Percentiles rank a stretch among this genome's conserved stretches.
These are phyloP conservation scores for Pleurotus ostreatus DNA, from an alignment of 768 basidiomycete genomes.

Conservation along the genomic window DNA sequence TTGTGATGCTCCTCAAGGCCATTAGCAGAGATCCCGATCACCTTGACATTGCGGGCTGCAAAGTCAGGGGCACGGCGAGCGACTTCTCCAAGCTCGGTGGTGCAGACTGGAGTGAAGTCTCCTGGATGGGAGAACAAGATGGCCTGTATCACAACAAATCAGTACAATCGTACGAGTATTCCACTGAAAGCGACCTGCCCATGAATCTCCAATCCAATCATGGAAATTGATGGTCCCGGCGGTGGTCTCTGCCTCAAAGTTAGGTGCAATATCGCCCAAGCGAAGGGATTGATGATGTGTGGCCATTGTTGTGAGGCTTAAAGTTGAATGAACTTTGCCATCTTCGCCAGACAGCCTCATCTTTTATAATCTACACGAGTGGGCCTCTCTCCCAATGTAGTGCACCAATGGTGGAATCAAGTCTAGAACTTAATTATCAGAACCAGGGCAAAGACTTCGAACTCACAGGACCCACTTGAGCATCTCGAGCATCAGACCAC, in stretches of 20 bases:
- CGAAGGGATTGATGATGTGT: constrained; percentile 44
- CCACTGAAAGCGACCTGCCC: constrained; percentile 45
- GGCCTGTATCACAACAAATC: constrained; percentile 37
- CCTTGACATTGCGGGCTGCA: constrained; percentile 82
- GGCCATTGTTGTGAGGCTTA: neutral
- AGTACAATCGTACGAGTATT: constrained; percentile 1
- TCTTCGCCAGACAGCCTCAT: too few species aligned
- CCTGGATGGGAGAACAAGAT: constrained; percentile 94
- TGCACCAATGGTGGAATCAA: too few species aligned
- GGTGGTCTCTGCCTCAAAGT: constrained; percentile 91
- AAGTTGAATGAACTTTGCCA: too few species aligned
- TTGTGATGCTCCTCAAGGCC: constrained; percentile 75
- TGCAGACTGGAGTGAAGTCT: constrained; percentile 91
- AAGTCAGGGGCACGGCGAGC: constrained; percentile 86
- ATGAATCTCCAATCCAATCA: constrained; percentile 85
- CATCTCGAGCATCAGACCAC: too few species aligned
- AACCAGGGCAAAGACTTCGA: too few species aligned
- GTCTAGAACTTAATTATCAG: too few species aligned
- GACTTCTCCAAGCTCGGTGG: constrained; percentile 96
- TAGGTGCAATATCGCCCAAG: constrained; percentile 84
- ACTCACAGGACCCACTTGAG: too few species aligned
- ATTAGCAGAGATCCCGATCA: constrained; percentile 93
- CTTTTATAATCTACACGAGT: too few species aligned
- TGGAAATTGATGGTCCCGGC: constrained; percentile 87
- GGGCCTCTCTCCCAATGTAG: too few species aligned